Evolutionary conservation across 768 basidiomycete species (phyloP).

Genomic region (Phallus indusiatus): DNA sequence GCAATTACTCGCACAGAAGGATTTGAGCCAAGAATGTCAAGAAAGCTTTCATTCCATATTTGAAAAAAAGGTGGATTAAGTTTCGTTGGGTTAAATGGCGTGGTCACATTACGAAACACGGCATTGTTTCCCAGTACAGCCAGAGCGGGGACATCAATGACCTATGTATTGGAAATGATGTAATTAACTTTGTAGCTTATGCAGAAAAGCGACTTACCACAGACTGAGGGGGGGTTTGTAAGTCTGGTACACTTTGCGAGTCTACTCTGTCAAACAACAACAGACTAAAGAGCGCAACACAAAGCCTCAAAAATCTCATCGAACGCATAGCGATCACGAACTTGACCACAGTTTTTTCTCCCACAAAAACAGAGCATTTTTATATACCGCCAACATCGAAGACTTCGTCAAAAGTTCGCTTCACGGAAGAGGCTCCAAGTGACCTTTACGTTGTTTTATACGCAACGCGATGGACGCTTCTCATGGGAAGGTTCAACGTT

Average conservation of each 20-base stretch:
- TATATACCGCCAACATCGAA: background rate
- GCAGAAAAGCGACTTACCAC: conserved; percentile 7
- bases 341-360: background rate
- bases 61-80: conserved; percentile 53
- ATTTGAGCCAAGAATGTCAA: conserved; percentile 44
- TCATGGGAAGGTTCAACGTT: no score
- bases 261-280: background rate
- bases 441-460: background rate
- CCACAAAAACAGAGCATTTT: background rate
- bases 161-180: conserved; percentile 25
- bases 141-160: conserved; percentile 40
- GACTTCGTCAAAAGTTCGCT: background rate
- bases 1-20: conserved; percentile 54
- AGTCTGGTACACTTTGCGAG: background rate
- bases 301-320: background rate
- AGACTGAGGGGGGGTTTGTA: conserved; percentile 9
- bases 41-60: conserved; percentile 44
- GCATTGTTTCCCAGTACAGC: conserved; percentile 41
- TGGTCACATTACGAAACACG: conserved; percentile 26
- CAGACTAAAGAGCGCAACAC: background rate
- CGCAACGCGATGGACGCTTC: no score
- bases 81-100: conserved; percentile 53
- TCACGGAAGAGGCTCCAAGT: background rate
- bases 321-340: background rate
- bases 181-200: background rate